Evolutionary conservation across 2,329 filamentous ascomycete genomes (phyloP), one percentile per base, ranked within the genome.

Genomic region (Colletotrichum plurivorum): DNA sequence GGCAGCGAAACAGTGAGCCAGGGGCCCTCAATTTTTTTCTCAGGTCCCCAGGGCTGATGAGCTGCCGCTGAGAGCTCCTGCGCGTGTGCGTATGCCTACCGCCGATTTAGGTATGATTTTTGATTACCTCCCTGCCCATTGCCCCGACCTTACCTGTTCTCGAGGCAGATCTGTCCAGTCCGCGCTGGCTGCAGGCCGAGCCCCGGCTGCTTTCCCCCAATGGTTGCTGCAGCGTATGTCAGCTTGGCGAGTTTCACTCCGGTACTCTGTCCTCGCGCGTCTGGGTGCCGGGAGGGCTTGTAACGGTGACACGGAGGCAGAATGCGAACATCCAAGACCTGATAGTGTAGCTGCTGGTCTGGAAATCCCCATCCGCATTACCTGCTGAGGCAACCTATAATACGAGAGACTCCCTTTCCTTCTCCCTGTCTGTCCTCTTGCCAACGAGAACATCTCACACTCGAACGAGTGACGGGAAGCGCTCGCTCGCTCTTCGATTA

Each of bases 1-100:
- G 63, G 46, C 41, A 59, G 53, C 56, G 56, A 63, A 69, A 55
- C 62, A 66, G 66, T 66, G 66, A 54, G 51, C 49, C 12, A 46
- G 43, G 65, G 55, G 48, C 59, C 66, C 66, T 62, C 63, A 70
- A 68, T 59, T 45, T 41, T 67, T 70, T 63, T 36, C 41, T 36
- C 31, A 36, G 41, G 22, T 52, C 20, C 51, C 52, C 13, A 45
- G 63, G 57, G 66, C 62, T 36, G 31, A 36, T 36, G 43, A 62
- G 31, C 61, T 54, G n/a, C 31, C 45, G 16, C 61, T 59, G 39
- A 49, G 25, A 59, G 66, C 39, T 69, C 45, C 18, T 16, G 8
- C 41, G 16, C 41, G 13, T 43, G 41, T 43, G 41, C 41, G 16
- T 43, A 43, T 16, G 12, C 13, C 41, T 43, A n/a, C 41, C 13